Percentiles rank a stretch among this genome's conserved stretches.
phyloP scores from a whole-genome alignment of 495 filamentous ascomycete species.

The Daldinia concentrica region DNA sequence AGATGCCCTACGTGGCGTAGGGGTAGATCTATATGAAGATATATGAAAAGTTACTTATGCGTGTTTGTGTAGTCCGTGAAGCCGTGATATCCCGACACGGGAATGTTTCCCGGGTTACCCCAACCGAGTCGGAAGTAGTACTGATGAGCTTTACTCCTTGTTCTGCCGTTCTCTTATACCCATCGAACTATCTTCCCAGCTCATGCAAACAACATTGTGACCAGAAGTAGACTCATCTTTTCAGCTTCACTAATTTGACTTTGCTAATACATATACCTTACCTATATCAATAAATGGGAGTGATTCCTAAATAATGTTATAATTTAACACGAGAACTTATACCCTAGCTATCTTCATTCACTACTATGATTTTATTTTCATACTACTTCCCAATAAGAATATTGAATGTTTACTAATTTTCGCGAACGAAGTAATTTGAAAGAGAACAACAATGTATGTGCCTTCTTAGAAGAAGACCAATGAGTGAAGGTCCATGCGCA shows the following conservation, averaged over 20 bases:
- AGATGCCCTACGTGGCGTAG: slow-evolving; percentile 81
- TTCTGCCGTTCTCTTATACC: neutral
- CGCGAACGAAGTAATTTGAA: too few relatives aligned
- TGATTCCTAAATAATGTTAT: too few relatives aligned
- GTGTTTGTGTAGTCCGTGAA: slow-evolving; percentile 4
- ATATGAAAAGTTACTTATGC: slow-evolving; percentile 7
- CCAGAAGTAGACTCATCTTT: too few relatives aligned
- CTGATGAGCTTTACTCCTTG: neutral
- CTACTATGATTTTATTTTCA: too few relatives aligned
- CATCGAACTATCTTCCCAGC: neutral
- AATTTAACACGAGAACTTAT: too few relatives aligned
- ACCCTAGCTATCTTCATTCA: too few relatives aligned
- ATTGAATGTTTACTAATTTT: too few relatives aligned
- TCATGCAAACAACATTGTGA: neutral
- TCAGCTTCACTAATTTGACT: neutral
- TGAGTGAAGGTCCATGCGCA: slow-evolving; percentile 11
- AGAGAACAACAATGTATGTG: too few relatives aligned
- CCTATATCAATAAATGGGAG: neutral
- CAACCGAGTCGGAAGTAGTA: neutral
- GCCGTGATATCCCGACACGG: neutral
- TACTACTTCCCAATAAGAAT: neutral
- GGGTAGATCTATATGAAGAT: slow-evolving; percentile 71
- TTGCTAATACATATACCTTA: neutral
- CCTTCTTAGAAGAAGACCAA: neutral
- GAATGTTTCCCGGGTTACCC: neutral